These are phyloP conservation scores for Mycosphaerella sp. DNA, from an alignment of 2,329 filamentous ascomycete genomes.

Conservation along the genomic window DNA sequence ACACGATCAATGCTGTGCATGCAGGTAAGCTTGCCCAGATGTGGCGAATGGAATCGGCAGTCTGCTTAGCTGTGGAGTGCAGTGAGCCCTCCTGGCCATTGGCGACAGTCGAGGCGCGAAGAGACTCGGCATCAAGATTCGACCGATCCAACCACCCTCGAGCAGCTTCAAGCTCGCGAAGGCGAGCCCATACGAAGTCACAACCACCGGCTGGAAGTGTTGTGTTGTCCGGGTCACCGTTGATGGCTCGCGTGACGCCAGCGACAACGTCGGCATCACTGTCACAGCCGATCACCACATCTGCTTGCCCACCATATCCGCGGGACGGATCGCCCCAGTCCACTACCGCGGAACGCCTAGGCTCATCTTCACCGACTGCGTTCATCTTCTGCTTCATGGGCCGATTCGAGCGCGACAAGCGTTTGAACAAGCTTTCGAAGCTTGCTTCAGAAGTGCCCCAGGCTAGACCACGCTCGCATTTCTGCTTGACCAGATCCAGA, in stretches of 20 bases:
- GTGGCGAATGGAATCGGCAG: slow-evolving; percentile 45
- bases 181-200: slow-evolving; percentile 57
- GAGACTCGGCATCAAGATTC: slow-evolving; percentile 38
- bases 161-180: slow-evolving; percentile 54
- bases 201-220: slow-evolving; percentile 48
- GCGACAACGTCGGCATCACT: slow-evolving; percentile 53
- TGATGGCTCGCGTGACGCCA: slow-evolving; percentile 48
- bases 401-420: slow-evolving; percentile 51
- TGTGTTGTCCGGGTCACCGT: slow-evolving; percentile 38
- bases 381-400: slow-evolving; percentile 37
- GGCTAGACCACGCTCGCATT: slow-evolving; percentile 82
- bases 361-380: slow-evolving; percentile 36
- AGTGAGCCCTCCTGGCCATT: slow-evolving; percentile 30
- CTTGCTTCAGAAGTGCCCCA: slow-evolving; percentile 78
- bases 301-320: slow-evolving; percentile 53
- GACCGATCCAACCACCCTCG: slow-evolving; percentile 55
- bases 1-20: slow-evolving; percentile 56
- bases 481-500: slow-evolving; percentile 87
- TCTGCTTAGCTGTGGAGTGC: slow-evolving; percentile 43
- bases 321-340: slow-evolving; percentile 80
- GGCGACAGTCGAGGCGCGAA: slow-evolving; percentile 23
- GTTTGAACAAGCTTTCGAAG: slow-evolving; percentile 83
- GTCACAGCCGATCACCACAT: slow-evolving; percentile 50
- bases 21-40: slow-evolving; percentile 52
- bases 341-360: slow-evolving; percentile 64